Base-by-base conservation (phyloP, 2,329 filamentous ascomycete genomes). In the Xylaria sp. region DNA sequence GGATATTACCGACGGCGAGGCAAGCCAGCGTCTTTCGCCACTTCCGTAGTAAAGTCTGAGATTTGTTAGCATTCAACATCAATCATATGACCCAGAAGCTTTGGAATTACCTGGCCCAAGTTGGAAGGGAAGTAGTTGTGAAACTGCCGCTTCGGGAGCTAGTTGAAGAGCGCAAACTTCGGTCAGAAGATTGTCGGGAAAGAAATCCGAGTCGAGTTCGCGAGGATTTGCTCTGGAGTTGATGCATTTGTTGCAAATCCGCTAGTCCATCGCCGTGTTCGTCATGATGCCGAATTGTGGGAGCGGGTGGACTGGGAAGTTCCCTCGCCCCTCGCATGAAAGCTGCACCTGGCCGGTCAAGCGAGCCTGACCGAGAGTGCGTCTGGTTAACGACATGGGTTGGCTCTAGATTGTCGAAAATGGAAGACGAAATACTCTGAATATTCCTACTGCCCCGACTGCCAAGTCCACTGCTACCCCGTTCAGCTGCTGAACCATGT, bases 41-140 rank as follows among this genome's bases (percentile, higher is more conserved):
- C 88, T 89, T 44, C 89, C 88, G 78, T 94, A 94, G 80, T 94
- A 94, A 18, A 93, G 81, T 73, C 85, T 89, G 50, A 80, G 81
- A 79, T 57, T 41, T 23, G 44, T 72, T 57, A 70, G 50, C 25
- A 60, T 60, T 23, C 12, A 55, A 18, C 12, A 34, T 41, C 15
- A 7, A 56, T 28, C 9, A 18, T 18, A 20, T 51, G 4, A 55
- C n/a, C 13, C 7, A 39, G 25, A 41, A 34, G 6, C 32, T n/a
- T 34, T 59, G 46, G 25, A 64, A 80, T 76, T 79, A 86, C 83
- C 79, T 83, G 34, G 87, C 88, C 88, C 88, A 90, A 9, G 83
- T 76, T 13, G 88, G 87, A 51, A 89, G 81, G 1, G 82, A 78
- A 25, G 80, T 75, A 15, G 81, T 78, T 54, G 77, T 84, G 46